Conservation (phyloP, 441 rosid species). For the Arabidopsis lyrata region DNA sequence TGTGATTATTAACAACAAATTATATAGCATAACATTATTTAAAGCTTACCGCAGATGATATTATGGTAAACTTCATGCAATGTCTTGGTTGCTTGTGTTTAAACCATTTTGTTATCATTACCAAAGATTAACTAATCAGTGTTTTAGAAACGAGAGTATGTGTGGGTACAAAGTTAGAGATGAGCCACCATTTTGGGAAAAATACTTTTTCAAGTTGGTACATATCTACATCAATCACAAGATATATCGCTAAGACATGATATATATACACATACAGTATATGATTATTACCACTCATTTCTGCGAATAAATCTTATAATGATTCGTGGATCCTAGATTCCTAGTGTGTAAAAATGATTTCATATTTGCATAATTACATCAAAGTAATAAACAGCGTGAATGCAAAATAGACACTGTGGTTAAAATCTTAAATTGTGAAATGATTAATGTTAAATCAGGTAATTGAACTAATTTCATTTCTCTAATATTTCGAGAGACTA, state of each 20-base stretch:
- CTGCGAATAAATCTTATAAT: background rate
- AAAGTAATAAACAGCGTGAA: background rate
- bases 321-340: constrained; percentile 2
- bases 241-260: background rate
- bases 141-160: constrained; percentile 1
- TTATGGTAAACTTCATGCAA: background rate
- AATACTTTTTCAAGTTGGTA: constrained; percentile 11
- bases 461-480: background rate
- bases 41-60: background rate
- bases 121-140: background rate
- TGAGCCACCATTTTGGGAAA: background rate
- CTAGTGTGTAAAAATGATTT: background rate
- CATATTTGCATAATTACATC: too few species aligned
- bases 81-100: constrained; percentile 4
- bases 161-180: background rate
- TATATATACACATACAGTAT: too few species aligned
- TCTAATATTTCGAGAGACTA: background rate
- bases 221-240: constrained; percentile 6
- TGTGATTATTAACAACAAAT: background rate
- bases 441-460: background rate
- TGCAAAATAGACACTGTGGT: background rate
- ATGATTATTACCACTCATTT: background rate
- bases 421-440: background rate
- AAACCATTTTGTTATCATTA: background rate
- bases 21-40: too few species aligned